These are phyloP conservation scores for Fusarium scirpi DNA, from an alignment of 2,329 filamentous ascomycete genomes.

Conservation along the genomic window DNA sequence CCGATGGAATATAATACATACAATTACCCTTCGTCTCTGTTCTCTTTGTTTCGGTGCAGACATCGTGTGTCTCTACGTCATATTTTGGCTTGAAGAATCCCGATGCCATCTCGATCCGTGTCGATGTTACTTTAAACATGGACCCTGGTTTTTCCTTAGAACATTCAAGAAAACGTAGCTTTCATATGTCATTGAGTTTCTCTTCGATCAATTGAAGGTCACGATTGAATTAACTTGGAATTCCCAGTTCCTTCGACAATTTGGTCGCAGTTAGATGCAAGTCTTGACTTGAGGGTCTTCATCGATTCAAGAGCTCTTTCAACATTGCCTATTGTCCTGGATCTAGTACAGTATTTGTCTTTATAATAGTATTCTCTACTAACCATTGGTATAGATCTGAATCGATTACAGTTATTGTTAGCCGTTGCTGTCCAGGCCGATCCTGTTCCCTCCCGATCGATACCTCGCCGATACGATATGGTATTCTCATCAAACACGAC, in stretches of 20 bases:
- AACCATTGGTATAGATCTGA: neutral
- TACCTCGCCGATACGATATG: neutral
- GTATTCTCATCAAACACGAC: neutral
- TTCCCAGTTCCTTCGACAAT: neutral
- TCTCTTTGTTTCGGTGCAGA: neutral
- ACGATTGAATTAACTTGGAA: neutral
- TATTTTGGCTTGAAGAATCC: neutral
- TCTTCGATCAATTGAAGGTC: neutral
- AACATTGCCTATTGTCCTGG: neutral
- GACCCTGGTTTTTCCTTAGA: neutral
- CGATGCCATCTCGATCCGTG: neutral
- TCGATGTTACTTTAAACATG: conserved; percentile 1
- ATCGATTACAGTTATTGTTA: neutral
- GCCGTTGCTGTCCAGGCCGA: neutral
- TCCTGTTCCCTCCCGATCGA: neutral
- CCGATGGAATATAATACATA: neutral
- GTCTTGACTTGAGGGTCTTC: neutral
- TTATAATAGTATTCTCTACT: neutral
- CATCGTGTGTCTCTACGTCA: conserved; percentile 12
- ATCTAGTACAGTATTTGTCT: neutral
- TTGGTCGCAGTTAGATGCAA: neutral
- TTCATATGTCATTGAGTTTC: neutral
- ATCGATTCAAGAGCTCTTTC: neutral
- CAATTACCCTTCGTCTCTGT: neutral
- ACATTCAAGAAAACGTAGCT: conserved; percentile 7